Evolutionary conservation across 768 basidiomycete species (phyloP).

Genomic region (Leccinum arenicola): DNA sequence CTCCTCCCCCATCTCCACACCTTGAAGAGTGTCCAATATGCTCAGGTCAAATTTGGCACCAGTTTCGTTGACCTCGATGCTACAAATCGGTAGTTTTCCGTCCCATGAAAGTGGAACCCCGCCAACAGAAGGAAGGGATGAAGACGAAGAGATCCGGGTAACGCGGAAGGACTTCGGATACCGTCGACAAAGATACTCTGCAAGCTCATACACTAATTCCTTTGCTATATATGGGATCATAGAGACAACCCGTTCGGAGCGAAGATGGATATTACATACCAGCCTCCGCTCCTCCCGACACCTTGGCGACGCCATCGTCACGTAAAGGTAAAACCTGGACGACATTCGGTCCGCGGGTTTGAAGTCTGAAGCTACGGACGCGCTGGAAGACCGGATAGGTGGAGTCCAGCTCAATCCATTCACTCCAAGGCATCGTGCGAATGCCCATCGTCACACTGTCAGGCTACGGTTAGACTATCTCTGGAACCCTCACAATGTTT

Average conservation of each 20-base stretch:
- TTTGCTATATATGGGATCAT: constrained; percentile 41
- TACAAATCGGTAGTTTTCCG: constrained; percentile 48
- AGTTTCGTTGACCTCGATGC: constrained; percentile 49
- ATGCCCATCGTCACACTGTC: constrained; percentile 68
- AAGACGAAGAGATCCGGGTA: constrained; percentile 31
- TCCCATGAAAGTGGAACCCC: constrained; percentile 35
- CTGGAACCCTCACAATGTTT: neutral
- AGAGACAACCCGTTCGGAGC: neutral
- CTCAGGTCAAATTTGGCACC: constrained; percentile 50
- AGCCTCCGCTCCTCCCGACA: constrained; percentile 31
- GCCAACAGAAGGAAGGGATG: constrained; percentile 16
- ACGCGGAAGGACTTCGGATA: constrained; percentile 59
- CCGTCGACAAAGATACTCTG: constrained; percentile 61
- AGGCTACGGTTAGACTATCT: constrained; percentile 3
- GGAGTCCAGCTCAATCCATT: constrained; percentile 74
- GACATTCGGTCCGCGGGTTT: constrained; percentile 45
- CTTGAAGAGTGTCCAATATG: constrained; percentile 17
- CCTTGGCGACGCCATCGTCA: constrained; percentile 39
- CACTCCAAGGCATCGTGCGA: constrained; percentile 61
- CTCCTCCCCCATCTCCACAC: constrained; percentile 36
- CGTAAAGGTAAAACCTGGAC: constrained; percentile 43
- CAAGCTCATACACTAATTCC: constrained; percentile 66
- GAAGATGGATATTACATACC: constrained; percentile 13
- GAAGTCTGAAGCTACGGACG: constrained; percentile 54
- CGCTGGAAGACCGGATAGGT: constrained; percentile 52